Base-by-base conservation (phyloP, 805 yeast genomes). In the Komagataella pastoris region DNA sequence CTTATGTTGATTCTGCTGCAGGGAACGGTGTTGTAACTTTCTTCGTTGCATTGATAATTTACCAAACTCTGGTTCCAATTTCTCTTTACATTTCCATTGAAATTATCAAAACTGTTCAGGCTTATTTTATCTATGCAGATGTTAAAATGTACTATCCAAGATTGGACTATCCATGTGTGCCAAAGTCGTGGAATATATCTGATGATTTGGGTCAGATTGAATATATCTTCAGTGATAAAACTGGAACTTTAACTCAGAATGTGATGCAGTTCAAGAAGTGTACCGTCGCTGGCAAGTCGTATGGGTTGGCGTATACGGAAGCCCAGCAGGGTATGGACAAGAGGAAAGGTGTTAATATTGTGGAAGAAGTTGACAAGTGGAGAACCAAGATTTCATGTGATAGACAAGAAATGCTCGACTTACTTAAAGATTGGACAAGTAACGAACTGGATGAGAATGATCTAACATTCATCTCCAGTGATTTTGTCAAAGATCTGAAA, bases 191-290 rank as follows among this genome's bases (percentile, higher is more conserved):
- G 95, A 81, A 81, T 55, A 82, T 85, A 47, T 82, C 89, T 5
- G 95, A 85, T 65, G 95, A 85, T 64, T 72, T 85, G 56, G 95
- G 95, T 17, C 95, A 85, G 63, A 81, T 85, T 54, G 93, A 85
- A 64, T 85, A 83, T 61, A 76, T 85, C 46, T 85, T 85, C 65
- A 81, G 88, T 62, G 95, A 85, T 68, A 85, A 85, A 64, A 85
- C 95, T 0, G 95, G 95, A 44, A 85, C 95, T 0, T 70, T 85
- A 59, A 85, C 95, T 6, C 91, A 85, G 65, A 85, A 85, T 59
- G 79, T 83, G 23, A 85, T 85, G 95, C 88, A 84, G 61, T 86
- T 85, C 68, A 79, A 80, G 54, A 85, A 85, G 61, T 83, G 89
- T 63, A 76, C 88, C 3, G 74, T 86, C 53, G 78, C 76, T 51